A percentile compares a stretch with the other conserved stretches of the same genome.
phyloP scores from a whole-genome alignment of 306 rosid species.

The Nissolia schottii region DNA sequence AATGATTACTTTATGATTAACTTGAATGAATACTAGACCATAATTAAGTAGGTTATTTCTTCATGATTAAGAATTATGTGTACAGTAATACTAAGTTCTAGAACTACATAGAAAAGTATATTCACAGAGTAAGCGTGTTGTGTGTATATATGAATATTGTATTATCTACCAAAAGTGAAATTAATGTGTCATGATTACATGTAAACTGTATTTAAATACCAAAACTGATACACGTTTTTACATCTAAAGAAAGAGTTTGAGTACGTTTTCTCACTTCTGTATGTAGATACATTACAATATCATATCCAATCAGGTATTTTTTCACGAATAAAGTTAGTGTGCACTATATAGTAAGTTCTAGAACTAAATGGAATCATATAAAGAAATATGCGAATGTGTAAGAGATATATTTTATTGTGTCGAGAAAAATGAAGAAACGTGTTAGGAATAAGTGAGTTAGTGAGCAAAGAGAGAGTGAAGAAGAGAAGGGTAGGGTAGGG shows the following conservation, averaged over 20 bases:
- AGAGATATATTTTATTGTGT: not conserved
- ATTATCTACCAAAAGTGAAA: too few species aligned
- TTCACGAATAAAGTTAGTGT: not conserved
- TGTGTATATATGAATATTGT: too few species aligned
- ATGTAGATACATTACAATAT: not conserved
- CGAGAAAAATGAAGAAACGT: not conserved
- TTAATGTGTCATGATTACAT: too few species aligned
- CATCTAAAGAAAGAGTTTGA: too few species aligned
- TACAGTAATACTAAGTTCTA: not conserved
- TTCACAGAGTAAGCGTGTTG: not conserved
- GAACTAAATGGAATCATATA: not conserved
- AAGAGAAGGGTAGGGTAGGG: slow-evolving; percentile 28
- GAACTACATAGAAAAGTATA: not conserved
- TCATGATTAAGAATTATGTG: not conserved
- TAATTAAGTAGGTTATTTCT: not conserved
- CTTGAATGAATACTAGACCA: not conserved
- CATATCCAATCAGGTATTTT: not conserved
- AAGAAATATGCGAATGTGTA: not conserved
- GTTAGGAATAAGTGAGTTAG: not conserved
- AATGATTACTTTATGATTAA: not conserved
- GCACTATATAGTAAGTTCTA: not conserved
- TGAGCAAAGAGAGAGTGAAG: slow-evolving; percentile 17
- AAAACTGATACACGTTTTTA: too few species aligned
- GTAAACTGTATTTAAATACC: not conserved
- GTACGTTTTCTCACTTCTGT: not conserved